A percentile compares a stretch with the other conserved stretches of the same genome.
phyloP scores from a whole-genome alignment of 202 grass and related monocot genomes.

The Zizania palustris region DNA sequence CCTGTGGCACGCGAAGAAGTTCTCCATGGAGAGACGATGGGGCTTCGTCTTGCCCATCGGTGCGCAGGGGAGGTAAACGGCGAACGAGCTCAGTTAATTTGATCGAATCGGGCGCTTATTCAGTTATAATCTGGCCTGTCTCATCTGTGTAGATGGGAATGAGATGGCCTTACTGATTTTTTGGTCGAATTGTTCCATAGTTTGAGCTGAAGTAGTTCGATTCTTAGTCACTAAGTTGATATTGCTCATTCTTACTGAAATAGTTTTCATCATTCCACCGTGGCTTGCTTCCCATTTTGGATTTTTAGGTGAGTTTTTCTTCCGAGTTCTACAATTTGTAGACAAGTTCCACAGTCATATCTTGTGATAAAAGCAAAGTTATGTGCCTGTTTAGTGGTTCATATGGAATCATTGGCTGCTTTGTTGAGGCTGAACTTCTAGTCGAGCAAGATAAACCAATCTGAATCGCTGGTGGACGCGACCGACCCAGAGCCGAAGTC shows the following conservation, averaged over 20 bases:
- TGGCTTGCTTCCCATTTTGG: not conserved
- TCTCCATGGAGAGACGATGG: slow-evolving; percentile 72
- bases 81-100: not conserved
- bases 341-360: not conserved
- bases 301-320: not conserved
- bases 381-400: not conserved
- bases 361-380: not conserved
- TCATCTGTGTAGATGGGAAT: not conserved
- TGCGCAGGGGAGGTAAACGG: slow-evolving; percentile 60
- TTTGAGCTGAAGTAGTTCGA: not conserved
- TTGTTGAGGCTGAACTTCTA: not conserved
- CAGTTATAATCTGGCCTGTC: not conserved
- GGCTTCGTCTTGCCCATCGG: slow-evolving; percentile 74
- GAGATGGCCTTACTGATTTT: not conserved
- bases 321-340: not conserved
- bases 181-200: not conserved
- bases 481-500: no score
- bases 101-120: not conserved
- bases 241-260: not conserved
- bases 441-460: not conserved
- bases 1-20: slow-evolving; percentile 89
- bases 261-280: not conserved
- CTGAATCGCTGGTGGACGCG: no score
- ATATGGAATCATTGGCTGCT: not conserved
- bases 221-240: not conserved